Percentiles rank a stretch among this genome's conserved stretches.
Conservation (phyloP, 1,139 yeast genomes). For the Kodamaea fungicola region DNA sequence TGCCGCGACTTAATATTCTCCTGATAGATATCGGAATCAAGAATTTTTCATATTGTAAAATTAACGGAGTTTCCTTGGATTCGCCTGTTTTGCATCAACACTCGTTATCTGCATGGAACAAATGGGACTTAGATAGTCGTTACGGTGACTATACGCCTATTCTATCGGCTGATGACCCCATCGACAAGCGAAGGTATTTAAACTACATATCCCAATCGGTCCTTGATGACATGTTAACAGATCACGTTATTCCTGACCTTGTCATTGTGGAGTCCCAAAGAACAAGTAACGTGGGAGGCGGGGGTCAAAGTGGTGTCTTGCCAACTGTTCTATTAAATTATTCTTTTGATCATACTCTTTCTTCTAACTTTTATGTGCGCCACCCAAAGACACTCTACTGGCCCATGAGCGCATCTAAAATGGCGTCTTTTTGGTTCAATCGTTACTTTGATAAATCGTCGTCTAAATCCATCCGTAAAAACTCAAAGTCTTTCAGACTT, state of each 20-base stretch:
- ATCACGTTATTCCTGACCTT: slow-evolving; percentile 14
- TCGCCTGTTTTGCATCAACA: slow-evolving; percentile 5
- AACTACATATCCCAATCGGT: slow-evolving; percentile 22
- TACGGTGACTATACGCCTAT: slow-evolving; percentile 16
- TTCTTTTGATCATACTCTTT: slow-evolving; percentile 33
- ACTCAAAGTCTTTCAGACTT: slow-evolving; percentile 19
- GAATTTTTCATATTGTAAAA: slow-evolving; percentile 38
- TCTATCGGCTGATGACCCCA: slow-evolving; percentile 13
- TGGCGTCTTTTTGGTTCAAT: slow-evolving; percentile 39
- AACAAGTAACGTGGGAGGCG: slow-evolving; percentile 16
- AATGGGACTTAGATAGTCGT: slow-evolving; percentile 22
- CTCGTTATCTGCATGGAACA: slow-evolving; percentile 25
- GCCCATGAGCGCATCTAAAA: slow-evolving; percentile 35
- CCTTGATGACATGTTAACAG: slow-evolving; percentile 2
- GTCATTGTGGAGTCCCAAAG: slow-evolving; percentile 39
- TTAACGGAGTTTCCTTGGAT: slow-evolving; percentile 12
- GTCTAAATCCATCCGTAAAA: slow-evolving; percentile 10
- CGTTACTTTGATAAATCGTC: slow-evolving; percentile 24
- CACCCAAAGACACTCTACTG: slow-evolving; percentile 14
- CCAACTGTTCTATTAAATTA: slow-evolving; percentile 37
- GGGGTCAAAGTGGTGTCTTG: slow-evolving; percentile 13
- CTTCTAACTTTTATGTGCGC: slow-evolving; percentile 21
- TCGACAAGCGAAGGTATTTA: slow-evolving; percentile 26
- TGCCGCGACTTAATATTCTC: slow-evolving; percentile 17
- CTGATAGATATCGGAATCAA: slow-evolving; percentile 42